Percentiles rank a stretch among this genome's conserved stretches.
Conservation (phyloP, 805 yeast species). For the Kluyveromyces nonfermentans region DNA sequence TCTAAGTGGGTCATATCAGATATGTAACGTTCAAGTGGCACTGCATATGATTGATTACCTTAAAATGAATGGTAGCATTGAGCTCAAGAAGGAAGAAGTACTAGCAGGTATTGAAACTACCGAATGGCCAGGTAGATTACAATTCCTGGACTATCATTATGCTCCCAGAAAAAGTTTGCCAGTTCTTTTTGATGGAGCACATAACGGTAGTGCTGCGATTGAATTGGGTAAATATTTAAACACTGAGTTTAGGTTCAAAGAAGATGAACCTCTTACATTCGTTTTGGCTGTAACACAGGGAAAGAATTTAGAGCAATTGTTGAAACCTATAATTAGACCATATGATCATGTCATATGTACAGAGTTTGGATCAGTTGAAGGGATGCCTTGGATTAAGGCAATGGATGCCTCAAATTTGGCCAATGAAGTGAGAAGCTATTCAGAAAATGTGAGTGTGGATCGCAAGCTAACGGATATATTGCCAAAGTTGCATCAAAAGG, state of each 20-base stretch:
- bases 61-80: constrained; percentile 15
- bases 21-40: constrained; percentile 60
- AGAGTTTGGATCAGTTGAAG: constrained; percentile 58
- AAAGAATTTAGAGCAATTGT: constrained; percentile 45
- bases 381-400: constrained; percentile 89
- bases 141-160: constrained; percentile 32
- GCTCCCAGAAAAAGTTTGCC: constrained; percentile 16
- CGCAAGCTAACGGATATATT: constrained; percentile 23
- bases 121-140: constrained; percentile 85
- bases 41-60: constrained; percentile 40
- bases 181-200: constrained; percentile 80
- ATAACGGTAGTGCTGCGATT: constrained; percentile 77
- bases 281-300: constrained; percentile 72
- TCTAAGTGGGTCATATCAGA: constrained; percentile 65
- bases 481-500: constrained; percentile 12
- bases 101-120: constrained; percentile 45
- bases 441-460: constrained; percentile 22
- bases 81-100: constrained; percentile 31
- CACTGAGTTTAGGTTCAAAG: constrained; percentile 6
- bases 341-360: constrained; percentile 55
- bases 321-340: constrained; percentile 39
- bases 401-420: constrained; percentile 25
- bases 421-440: constrained; percentile 18
- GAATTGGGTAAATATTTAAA: constrained; percentile 52
- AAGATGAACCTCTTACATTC: constrained; percentile 33